Percentiles rank a stretch among this genome's conserved stretches.
Conservation (phyloP, 805 yeast genomes). For the Kuraishia hungarica region DNA sequence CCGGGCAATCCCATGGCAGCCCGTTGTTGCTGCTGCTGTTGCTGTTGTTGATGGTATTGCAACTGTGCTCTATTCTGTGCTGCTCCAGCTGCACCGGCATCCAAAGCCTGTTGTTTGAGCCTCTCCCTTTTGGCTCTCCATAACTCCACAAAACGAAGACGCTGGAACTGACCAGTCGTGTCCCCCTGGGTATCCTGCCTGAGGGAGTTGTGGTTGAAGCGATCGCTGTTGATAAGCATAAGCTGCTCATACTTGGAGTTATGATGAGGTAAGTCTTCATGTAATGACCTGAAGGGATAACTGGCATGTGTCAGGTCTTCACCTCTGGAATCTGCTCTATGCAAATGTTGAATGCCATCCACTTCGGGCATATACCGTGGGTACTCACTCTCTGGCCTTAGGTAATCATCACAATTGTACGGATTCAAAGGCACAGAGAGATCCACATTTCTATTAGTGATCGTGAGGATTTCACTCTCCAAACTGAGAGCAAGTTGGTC, state of each 20-base stretch:
- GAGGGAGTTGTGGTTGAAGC: constrained; percentile 29
- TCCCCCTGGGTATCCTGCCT: constrained; percentile 19
- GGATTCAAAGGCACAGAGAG: constrained; percentile 70
- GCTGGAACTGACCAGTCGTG: constrained; percentile 56
- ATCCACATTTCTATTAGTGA: constrained; percentile 72
- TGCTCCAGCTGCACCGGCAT: constrained; percentile 4
- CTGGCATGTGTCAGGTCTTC: constrained; percentile 13
- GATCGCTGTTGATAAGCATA: constrained; percentile 63
- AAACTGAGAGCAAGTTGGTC: constrained; percentile 72
- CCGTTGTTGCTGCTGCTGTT: constrained; percentile 8
- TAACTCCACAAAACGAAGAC: constrained; percentile 84
- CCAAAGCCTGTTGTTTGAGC: constrained; percentile 32
- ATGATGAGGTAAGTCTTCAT: constrained; percentile 67
- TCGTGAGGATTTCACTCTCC: constrained; percentile 79
- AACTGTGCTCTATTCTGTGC: constrained; percentile 5
- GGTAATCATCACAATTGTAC: constrained; percentile 36
- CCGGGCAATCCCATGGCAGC: constrained; percentile 4
- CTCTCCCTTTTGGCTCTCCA: constrained; percentile 62
- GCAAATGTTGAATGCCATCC: constrained; percentile 24
- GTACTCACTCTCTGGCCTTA: constrained; percentile 36
- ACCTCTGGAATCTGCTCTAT: constrained; percentile 29
- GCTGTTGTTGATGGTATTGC: constrained; percentile 9
- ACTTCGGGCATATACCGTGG: constrained; percentile 28
- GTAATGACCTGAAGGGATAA: constrained; percentile 31
- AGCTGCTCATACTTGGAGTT: constrained; percentile 83